Conservation (phyloP, 78 protist genomes). For the Dictyostelium discoideum region dicty_2.7 NC_007089.4:644001-644500, state of each 20-base stretch:
- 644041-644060: too few species aligned
- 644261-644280: background rate
- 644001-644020: too few species aligned
- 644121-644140: too few species aligned
- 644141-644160: too few species aligned
- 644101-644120: too few species aligned
- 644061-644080: too few species aligned
- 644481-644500: conserved; percentile 51
- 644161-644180: too few species aligned
- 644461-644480: conserved; percentile 13
- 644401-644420: background rate
- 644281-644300: background rate
- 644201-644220: background rate
- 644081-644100: too few species aligned
- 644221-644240: background rate
- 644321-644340: too few species aligned
- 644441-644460: conserved; percentile 14
- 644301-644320: too few species aligned
- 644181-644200: too few species aligned
- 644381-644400: background rate
- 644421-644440: conserved; percentile 26
- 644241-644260: background rate
- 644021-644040: too few species aligned
- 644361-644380: background rate
- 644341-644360: background rate